These are phyloP conservation scores for Kregervanrija fluxuum DNA, from an alignment of 805 yeast genomes.

Conservation along the genomic window DNA sequence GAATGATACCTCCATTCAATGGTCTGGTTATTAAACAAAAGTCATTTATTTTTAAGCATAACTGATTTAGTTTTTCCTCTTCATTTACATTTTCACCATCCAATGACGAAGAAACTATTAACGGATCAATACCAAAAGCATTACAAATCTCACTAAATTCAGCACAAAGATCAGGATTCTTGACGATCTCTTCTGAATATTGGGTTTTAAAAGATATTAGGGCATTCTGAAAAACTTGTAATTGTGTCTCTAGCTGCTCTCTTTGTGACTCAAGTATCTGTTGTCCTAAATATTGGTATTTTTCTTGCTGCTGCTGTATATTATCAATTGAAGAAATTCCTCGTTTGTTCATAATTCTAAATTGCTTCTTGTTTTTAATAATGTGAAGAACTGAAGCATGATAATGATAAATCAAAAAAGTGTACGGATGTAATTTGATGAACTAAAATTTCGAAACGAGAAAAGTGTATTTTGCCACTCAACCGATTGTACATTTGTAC, in stretches of 20 bases:
- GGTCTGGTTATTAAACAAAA: constrained; percentile 62
- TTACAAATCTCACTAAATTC: constrained; percentile 73
- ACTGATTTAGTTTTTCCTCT: constrained; percentile 54
- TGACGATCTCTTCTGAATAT: constrained; percentile 60
- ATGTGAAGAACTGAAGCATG: background rate
- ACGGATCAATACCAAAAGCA: constrained; percentile 79
- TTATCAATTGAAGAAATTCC: constrained; percentile 27
- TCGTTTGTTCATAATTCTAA: constrained; percentile 13
- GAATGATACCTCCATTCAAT: constrained; percentile 76
- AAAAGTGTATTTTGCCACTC: too few species aligned
- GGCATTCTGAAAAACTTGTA: constrained; percentile 70
- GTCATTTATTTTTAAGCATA: constrained; percentile 71
- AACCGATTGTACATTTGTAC: too few species aligned
- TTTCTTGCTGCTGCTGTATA: constrained; percentile 14
- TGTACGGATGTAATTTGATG: too few species aligned
- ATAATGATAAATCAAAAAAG: background rate
- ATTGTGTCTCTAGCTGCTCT: constrained; percentile 58
- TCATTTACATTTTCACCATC: constrained; percentile 26
- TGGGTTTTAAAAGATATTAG: constrained; percentile 67
- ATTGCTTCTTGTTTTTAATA: background rate
- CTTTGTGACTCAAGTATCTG: constrained; percentile 46
- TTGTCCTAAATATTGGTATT: constrained; percentile 45
- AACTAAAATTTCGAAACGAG: too few species aligned
- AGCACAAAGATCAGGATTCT: constrained; percentile 55
- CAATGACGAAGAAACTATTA: constrained; percentile 32